phyloP scores from a whole-genome alignment of 257 asterid genomes.

The Rhazya stricta region DNA sequence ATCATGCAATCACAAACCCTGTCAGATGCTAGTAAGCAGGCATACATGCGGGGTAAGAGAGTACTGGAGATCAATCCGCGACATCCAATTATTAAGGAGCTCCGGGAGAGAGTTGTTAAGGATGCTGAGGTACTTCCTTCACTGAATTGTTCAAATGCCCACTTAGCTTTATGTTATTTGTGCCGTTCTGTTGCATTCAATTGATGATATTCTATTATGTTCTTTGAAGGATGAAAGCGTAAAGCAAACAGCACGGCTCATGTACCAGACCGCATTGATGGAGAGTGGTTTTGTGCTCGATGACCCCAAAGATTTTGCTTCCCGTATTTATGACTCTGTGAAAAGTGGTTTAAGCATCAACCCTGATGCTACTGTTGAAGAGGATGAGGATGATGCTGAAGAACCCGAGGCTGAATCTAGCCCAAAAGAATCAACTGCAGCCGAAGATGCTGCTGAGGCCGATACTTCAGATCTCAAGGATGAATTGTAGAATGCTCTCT shows the following conservation, averaged over 20 bases:
- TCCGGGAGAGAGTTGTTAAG: slow-evolving; percentile 59
- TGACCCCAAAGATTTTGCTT: slow-evolving; percentile 86
- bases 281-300: slow-evolving; percentile 75
- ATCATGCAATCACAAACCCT: slow-evolving; percentile 91
- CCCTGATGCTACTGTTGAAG: slow-evolving; percentile 69
- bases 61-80: slow-evolving; percentile 87
- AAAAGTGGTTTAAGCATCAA: slow-evolving; percentile 62
- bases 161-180: neutral
- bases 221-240: slow-evolving; percentile 48
- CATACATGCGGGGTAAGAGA: slow-evolving; percentile 92
- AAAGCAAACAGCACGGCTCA: slow-evolving; percentile 72
- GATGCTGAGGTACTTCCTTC: slow-evolving; percentile 57
- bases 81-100: slow-evolving; percentile 88
- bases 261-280: slow-evolving; percentile 86
- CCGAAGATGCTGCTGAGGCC: slow-evolving; percentile 24
- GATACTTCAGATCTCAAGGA: slow-evolving; percentile 43
- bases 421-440: slow-evolving; percentile 31
- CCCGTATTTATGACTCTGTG: slow-evolving; percentile 61
- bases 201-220: neutral
- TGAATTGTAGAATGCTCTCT: slow-evolving; percentile 48
- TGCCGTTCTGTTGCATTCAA: neutral
- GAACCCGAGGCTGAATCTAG: slow-evolving; percentile 42
- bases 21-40: slow-evolving; percentile 75
- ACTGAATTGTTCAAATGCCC: neutral
- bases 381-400: slow-evolving; percentile 69